Base-by-base conservation (phyloP, 176 grass and related monocot species). In the Oryza officinalis region DNA sequence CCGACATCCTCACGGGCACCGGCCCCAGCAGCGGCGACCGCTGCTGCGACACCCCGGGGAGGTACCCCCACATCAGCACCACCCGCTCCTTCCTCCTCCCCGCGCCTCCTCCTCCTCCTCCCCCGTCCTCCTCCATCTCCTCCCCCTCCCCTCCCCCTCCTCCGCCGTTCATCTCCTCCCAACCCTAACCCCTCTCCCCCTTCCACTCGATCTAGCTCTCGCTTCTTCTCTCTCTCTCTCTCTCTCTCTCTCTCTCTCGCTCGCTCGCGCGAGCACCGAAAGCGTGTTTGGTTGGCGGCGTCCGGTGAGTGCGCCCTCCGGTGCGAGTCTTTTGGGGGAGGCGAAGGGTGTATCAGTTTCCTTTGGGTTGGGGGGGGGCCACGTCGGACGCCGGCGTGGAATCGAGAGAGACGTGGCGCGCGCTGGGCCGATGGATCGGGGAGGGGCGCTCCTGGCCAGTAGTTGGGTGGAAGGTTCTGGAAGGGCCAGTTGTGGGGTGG, bases 11-110 rank as follows among this genome's bases (percentile, higher is more conserved):
- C n/a, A 94, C 91, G 25, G 89, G 83, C 41, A 95, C 87, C 10
- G 96, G 96, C 26, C 89, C 85, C 20, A 99, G 91, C 44, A 99
- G 80, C 83, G 96, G 96, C 38, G 93, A 94, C 82, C 96, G 92
- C 80, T 99, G 96, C 41, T 89, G 96, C 80, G 96, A 94, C 8
- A 94, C 89, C 4, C 96, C 96, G 11, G 96, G 96, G 10, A 99
- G 92, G 89, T 96, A 96, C 6, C 96, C 96, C 96, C 96, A 99
- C 93, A 99, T 99, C 65, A 99, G 87, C 73, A 96, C 89, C n/a
- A 88, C 75, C 86, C 88, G 90, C 83, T 90, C 93, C 86, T 77
- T 95, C 46, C 27, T 65, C 65, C 43, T 25, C 41, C 32, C 32
- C 61, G 61, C 63, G 22, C 65, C 74, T 10, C 44, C 38, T 14